These are phyloP conservation scores for Botrytis pseudocinerea DNA, from an alignment of 2,329 filamentous ascomycete species.

Conservation along the genomic window DNA sequence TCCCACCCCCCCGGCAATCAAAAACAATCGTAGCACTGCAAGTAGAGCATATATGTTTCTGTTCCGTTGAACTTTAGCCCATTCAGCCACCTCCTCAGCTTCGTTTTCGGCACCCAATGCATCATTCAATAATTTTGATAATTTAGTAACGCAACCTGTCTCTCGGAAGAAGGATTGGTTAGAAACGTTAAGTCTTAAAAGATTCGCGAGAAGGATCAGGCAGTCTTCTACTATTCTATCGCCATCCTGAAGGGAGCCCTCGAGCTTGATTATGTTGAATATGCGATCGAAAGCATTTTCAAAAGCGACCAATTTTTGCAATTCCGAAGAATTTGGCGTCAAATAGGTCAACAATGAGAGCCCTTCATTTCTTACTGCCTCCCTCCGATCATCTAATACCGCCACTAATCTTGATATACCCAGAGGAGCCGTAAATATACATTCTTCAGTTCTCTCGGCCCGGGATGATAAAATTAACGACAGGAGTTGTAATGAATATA, in stretches of 20 bases:
- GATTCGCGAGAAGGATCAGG: conserved; percentile 83
- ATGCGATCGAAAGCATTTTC: conserved; percentile 89
- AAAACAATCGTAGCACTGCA: conserved; percentile 81
- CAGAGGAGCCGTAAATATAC: conserved; percentile 82
- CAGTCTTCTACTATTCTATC: conserved; percentile 91
- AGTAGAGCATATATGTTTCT: conserved; percentile 91
- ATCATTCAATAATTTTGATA: conserved; percentile 68
- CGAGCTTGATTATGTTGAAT: conserved; percentile 77
- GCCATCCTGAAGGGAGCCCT: conserved; percentile 80
- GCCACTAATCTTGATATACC: conserved; percentile 85
- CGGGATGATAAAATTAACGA: conserved; percentile 81
- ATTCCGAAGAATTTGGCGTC: conserved; percentile 80
- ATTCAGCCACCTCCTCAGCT: conserved; percentile 64
- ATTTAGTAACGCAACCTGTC: conserved; percentile 74
- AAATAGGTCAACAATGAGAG: conserved; percentile 85
- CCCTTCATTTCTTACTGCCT: conserved; percentile 85
- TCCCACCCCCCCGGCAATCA: conserved; percentile 76
- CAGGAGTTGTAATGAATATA: conserved; percentile 89
- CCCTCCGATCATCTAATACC: conserved; percentile 79
- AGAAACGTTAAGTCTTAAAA: conserved; percentile 81
- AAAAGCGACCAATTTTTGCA: conserved; percentile 94
- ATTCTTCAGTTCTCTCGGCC: conserved; percentile 91
- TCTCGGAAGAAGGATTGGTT: conserved; percentile 95
- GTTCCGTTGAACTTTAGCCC: conserved; percentile 76
- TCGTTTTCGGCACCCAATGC: conserved; percentile 56